phyloP scores from a whole-genome alignment of 495 filamentous ascomycete genomes.

The Aspergillus taichungensis region DNA sequence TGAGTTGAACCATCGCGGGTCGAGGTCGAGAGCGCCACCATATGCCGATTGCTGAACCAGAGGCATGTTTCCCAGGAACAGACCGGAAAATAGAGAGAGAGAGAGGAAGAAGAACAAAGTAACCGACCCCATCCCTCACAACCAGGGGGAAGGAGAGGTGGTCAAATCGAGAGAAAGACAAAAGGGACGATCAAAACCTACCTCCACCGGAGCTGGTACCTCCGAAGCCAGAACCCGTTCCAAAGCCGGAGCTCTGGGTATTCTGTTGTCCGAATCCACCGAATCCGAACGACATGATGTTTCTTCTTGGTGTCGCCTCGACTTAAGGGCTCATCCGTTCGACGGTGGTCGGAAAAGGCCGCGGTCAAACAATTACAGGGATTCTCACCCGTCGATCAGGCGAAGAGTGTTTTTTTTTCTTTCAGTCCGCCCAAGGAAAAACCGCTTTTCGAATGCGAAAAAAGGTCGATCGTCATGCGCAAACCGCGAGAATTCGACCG shows the following conservation, averaged over 20 bases:
- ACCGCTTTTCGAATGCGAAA: not conserved
- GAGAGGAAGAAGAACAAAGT: constrained; percentile 13
- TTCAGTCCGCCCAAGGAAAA: not conserved
- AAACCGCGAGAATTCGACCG: not conserved
- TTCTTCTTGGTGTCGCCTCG: constrained; percentile 18
- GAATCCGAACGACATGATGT: constrained; percentile 39
- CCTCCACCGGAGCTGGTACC: constrained; percentile 32
- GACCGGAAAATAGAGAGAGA: constrained; percentile 9
- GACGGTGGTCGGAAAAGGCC: constrained; percentile 1
- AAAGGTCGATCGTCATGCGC: constrained; percentile 3
- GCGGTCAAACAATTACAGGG: not conserved
- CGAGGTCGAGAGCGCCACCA: constrained; percentile 30
- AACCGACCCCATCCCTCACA: too few species aligned
- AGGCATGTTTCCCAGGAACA: constrained; percentile 1
- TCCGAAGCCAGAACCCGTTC: constrained; percentile 31
- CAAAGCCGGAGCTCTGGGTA: constrained; percentile 46
- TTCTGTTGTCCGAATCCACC: constrained; percentile 56
- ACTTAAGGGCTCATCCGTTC: constrained; percentile 30
- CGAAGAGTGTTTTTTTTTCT: too few species aligned
- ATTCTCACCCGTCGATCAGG: too few species aligned
- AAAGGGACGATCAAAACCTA: constrained; percentile 32
- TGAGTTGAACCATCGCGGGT: constrained; percentile 23
- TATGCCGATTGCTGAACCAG: constrained; percentile 14
- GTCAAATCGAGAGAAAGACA: constrained; percentile 9
- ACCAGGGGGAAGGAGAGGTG: not conserved